Percentiles rank a stretch among this genome's conserved stretches.
Conservation (phyloP, 1,284 basidiomycete species). For the Pseudozyma pruni region DNA sequence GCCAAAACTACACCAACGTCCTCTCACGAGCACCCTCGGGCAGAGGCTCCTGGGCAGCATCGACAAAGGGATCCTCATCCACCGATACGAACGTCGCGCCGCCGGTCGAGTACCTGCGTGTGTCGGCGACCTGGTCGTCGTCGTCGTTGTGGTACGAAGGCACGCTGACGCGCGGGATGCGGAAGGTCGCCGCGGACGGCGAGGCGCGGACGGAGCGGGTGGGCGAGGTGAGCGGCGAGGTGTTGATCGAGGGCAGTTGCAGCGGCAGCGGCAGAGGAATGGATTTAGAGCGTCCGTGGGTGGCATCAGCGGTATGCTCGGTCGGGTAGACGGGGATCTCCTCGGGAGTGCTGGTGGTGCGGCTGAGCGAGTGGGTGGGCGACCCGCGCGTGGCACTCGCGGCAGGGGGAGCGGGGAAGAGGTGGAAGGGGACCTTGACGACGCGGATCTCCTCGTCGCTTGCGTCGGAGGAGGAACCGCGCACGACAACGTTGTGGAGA, state of each 20-base stretch:
- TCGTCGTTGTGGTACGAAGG: conserved; percentile 6
- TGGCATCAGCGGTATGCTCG: no score
- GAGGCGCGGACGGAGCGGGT: background rate
- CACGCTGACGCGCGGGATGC: conserved; percentile 22
- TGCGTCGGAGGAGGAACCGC: background rate
- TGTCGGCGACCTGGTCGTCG: background rate
- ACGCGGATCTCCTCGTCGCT: conserved; percentile 8
- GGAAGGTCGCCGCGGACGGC: conserved; percentile 10
- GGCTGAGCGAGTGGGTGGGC: background rate
- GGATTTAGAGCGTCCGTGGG: background rate
- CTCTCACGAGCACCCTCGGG: background rate
- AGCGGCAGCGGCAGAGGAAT: background rate
- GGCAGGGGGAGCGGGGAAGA: background rate
- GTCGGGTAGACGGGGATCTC: conserved; percentile 8
- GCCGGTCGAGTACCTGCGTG: conserved; percentile 1
- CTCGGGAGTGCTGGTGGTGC: background rate
- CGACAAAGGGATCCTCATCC: conserved; percentile 28
- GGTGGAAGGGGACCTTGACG: background rate
- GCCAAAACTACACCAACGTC: no score
- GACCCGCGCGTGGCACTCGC: background rate
- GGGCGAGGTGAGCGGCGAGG: background rate
- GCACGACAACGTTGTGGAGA: conserved; percentile 2
- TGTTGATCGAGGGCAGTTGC: background rate
- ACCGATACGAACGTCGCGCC: conserved; percentile 12
- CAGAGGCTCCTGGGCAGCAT: conserved; percentile 15